Conservation (phyloP, 1,139 yeast genomes). For the Pichia sp. region DNA sequence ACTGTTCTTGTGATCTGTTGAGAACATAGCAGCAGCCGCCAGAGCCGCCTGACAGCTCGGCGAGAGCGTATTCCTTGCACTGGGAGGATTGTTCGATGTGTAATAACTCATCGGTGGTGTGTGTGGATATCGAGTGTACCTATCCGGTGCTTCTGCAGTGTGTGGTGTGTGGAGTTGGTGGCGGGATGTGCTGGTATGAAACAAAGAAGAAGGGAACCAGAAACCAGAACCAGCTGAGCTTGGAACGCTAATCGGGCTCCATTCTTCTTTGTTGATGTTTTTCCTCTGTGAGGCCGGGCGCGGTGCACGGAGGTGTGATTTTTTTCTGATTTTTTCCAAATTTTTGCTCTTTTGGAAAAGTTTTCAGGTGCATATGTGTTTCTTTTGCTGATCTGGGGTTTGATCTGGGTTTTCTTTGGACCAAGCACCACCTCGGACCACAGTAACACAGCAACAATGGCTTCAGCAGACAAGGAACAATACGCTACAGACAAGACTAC, state of each 20-base stretch:
- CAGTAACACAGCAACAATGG: not conserved
- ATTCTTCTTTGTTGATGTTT: too few species aligned
- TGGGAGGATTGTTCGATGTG: not conserved
- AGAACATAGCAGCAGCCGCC: constrained; percentile 23
- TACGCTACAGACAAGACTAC: constrained; percentile 53
- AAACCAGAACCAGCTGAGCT: too few species aligned
- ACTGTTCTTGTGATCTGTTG: not conserved
- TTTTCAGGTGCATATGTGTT: not conserved
- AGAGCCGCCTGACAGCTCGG: constrained; percentile 21
- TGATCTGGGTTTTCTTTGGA: too few species aligned
- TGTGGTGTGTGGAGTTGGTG: not conserved
- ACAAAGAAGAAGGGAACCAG: too few species aligned
- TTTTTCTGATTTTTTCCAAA: not conserved
- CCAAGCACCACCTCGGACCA: not conserved
- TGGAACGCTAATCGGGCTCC: too few species aligned
- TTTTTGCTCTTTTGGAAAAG: constrained; percentile 1
- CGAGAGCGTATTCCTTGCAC: not conserved
- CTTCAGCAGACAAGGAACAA: constrained; percentile 4
- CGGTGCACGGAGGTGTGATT: constrained; percentile 1
- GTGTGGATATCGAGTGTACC: not conserved
- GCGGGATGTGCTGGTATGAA: too few species aligned
- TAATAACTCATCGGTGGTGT: not conserved
- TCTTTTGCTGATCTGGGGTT: too few species aligned
- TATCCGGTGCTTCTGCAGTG: not conserved
- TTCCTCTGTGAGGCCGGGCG: too few species aligned